Conservation (phyloP, 2,329 filamentous ascomycete genomes). For the Torrubiella hemipterigena region DNA sequence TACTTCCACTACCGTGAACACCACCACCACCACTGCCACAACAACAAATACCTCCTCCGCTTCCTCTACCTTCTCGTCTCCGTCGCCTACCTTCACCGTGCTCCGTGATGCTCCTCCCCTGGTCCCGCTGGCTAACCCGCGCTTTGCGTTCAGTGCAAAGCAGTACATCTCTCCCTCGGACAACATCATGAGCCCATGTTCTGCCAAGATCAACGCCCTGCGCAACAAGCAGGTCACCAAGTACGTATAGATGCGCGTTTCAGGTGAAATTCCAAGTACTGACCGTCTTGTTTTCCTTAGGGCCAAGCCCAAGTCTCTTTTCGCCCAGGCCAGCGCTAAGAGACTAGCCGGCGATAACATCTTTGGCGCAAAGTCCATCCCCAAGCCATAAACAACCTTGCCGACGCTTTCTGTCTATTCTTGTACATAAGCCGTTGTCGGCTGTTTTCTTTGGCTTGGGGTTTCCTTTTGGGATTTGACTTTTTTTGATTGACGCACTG, state of each 20-base stretch:
- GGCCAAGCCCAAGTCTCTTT: slow-evolving; percentile 56
- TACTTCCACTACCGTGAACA: neutral
- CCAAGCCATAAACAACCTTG: slow-evolving; percentile 14
- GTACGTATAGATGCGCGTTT: slow-evolving; percentile 32
- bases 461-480: neutral
- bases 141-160: slow-evolving; percentile 20
- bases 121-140: slow-evolving; percentile 7
- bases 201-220: slow-evolving; percentile 68
- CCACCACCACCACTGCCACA: slow-evolving; percentile 5
- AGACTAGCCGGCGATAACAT: slow-evolving; percentile 39
- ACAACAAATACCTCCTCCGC: no score
- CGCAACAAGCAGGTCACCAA: slow-evolving; percentile 72
- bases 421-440: slow-evolving; percentile 1
- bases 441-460: neutral
- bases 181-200: slow-evolving; percentile 78
- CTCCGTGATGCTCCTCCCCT: no score
- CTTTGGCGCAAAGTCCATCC: slow-evolving; percentile 21
- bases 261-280: neutral
- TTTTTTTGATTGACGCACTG: no score
- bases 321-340: slow-evolving; percentile 53
- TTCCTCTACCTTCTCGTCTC: neutral
- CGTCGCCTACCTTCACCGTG: slow-evolving; percentile 4
- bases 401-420: slow-evolving; percentile 2
- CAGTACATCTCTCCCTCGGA: slow-evolving; percentile 77
- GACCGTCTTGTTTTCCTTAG: slow-evolving; percentile 19